Evolutionary conservation across 1,139 yeast genomes (phyloP).

Genomic region (Yamadazyma sp.): DNA sequence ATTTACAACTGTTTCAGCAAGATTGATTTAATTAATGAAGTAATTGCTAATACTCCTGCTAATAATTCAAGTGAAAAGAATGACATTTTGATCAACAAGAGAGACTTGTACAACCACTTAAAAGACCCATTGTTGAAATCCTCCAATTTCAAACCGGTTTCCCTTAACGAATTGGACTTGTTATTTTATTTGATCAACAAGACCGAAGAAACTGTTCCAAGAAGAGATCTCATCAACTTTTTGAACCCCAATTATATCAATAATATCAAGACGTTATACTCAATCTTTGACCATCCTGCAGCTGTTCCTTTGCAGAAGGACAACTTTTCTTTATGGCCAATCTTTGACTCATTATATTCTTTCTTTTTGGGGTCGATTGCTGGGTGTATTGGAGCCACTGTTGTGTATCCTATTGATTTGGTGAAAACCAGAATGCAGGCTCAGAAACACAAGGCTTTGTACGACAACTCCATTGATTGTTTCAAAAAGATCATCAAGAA

Average conservation of each 20-base stretch:
- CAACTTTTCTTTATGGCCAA: conserved; percentile 50
- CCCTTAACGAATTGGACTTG: conserved; percentile 44
- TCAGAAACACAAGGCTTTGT: conserved; percentile 71
- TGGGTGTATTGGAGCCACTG: conserved; percentile 97
- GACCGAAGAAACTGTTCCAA: conserved; percentile 46
- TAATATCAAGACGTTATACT: conserved; percentile 32
- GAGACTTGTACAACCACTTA: conserved; percentile 44
- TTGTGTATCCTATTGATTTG: conserved; percentile 95
- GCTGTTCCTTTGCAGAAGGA: conserved; percentile 33
- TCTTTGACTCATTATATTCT: conserved; percentile 85
- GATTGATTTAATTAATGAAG: conserved; percentile 55
- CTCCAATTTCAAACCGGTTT: conserved; percentile 51
- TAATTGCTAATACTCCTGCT: conserved; percentile 58
- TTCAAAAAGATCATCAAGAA: conserved; percentile 69
- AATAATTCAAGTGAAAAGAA: conserved; percentile 43
- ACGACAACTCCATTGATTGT: conserved; percentile 84
- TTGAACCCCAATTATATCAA: conserved; percentile 48
- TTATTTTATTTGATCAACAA: conserved; percentile 50
- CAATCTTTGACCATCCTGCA: conserved; percentile 48
- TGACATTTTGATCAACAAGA: conserved; percentile 44
- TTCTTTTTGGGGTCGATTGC: conserved; percentile 91
- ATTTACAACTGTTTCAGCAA: conserved; percentile 45
- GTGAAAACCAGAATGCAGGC: conserved; percentile 98
- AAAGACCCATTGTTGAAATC: conserved; percentile 53
- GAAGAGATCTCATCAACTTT: conserved; percentile 51